phyloP scores from a whole-genome alignment of 176 grass and related monocot genomes.

The Microstegium vimineum region DNA sequence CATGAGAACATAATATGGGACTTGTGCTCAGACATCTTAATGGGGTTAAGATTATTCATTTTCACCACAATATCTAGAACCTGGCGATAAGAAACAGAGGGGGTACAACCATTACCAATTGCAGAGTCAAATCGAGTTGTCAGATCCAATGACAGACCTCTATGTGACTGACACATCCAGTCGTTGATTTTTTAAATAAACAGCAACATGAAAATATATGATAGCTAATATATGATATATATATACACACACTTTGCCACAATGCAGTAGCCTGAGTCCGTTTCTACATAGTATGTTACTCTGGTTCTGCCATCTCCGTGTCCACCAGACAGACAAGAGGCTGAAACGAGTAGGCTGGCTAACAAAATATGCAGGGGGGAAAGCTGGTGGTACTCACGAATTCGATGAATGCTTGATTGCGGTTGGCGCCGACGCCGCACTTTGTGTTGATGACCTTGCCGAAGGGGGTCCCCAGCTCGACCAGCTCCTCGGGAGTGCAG shows the following conservation, averaged over 20 bases:
- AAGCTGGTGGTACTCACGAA: slow-evolving; percentile 55
- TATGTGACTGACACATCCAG: not conserved
- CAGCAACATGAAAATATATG: not conserved
- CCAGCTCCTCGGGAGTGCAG: slow-evolving; percentile 80
- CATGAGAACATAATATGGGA: not conserved
- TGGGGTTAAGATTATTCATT: not conserved
- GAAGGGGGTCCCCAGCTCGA: slow-evolving; percentile 87
- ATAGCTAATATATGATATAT: not conserved
- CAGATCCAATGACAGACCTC: not conserved
- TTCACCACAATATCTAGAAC: not conserved
- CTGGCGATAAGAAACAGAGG: no score
- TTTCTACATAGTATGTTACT: not conserved
- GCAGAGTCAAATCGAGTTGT: not conserved
- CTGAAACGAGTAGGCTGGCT: not conserved
- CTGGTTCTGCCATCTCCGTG: not conserved
- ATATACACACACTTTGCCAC: not conserved
- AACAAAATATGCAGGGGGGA: not conserved
- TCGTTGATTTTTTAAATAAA: not conserved
- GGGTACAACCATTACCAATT: not conserved
- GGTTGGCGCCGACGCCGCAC: slow-evolving; percentile 89
- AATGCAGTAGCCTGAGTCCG: no score
- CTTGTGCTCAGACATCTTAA: not conserved
- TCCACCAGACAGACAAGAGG: not conserved
- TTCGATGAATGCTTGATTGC: slow-evolving; percentile 91
- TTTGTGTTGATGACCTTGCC: slow-evolving; percentile 95